Evolutionary conservation across 257 asterid genomes (phyloP), one percentile per base, ranked within the genome.

Genomic region (Thymus mandschuricus): DNA sequence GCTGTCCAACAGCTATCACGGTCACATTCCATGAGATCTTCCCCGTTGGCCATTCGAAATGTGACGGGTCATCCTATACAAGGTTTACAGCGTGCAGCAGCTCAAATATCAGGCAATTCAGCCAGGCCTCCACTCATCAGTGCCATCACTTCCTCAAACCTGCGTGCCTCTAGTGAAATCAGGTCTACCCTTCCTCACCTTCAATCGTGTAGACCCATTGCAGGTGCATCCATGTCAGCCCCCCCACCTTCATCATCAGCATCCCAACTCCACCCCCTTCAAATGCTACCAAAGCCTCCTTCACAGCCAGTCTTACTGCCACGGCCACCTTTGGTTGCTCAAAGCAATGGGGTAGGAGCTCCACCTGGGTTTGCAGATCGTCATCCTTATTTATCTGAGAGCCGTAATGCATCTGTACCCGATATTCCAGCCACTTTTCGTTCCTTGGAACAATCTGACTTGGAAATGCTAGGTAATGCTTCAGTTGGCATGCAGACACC

Each of bases 171-270:
- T 49, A 85, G 85, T 11, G 92, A 84, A 43, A 34, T 80, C 15
- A 92, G 97, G 62, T 75, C 92, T 62, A 76, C 65, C 6, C 88
- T 90, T 55, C 93, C 95, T 9, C 97, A 90, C 68, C 97, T 88
- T 78, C 93, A 85, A 63, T 74, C 90, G 8, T 83, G 73, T 79
- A 81, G 96, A 74, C 78, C 90, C 2, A 21, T 84, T 73, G 59
- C 43, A 58, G 66, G 66, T 3, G 44, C 77, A n/a, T 55, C 78
- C 51, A 11, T 6, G 55, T n/a, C 52, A 38, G 41, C 41, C 7
- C 9, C 51, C 64, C 13, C 55, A 76, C 34, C 71, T 13, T 44
- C 79, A 29, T 61, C 79, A 15, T 38, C 76, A 1, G 44, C 27
- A 6, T 52, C 76, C 21, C 80, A 80, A 55, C 68, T 44, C 27